Evolutionary conservation across 2,329 filamentous ascomycete genomes (phyloP).

Genomic region (Huntiella decipiens): DNA sequence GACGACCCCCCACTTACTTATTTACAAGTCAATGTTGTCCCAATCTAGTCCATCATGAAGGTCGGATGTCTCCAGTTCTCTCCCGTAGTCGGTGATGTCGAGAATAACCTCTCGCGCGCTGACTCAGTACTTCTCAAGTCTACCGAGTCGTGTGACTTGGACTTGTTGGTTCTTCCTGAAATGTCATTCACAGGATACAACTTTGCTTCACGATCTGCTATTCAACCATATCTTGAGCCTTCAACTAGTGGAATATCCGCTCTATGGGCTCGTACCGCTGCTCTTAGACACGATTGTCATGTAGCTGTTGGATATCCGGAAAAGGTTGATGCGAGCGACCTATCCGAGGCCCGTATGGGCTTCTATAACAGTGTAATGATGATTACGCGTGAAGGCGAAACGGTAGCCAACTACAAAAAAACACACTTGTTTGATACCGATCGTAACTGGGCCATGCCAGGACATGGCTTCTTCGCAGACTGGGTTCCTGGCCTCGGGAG

Average conservation of each 20-base stretch:
- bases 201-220: slow-evolving; percentile 49
- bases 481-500: slow-evolving; percentile 29
- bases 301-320: slow-evolving; percentile 63
- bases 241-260: slow-evolving; percentile 46
- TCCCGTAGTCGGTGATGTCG: slow-evolving; percentile 47
- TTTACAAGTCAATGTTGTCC: background rate
- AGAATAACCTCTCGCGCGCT: slow-evolving; percentile 51
- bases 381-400: slow-evolving; percentile 39
- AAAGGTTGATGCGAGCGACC: slow-evolving; percentile 30
- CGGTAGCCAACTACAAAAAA: slow-evolving; percentile 41
- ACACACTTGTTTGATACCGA: slow-evolving; percentile 36
- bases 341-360: slow-evolving; percentile 32
- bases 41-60: slow-evolving; percentile 29
- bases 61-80: slow-evolving; percentile 55
- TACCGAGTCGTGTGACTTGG: slow-evolving; percentile 16
- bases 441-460: slow-evolving; percentile 38
- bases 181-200: slow-evolving; percentile 67
- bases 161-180: slow-evolving; percentile 57
- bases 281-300: slow-evolving; percentile 45
- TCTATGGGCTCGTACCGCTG: slow-evolving; percentile 50
- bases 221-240: slow-evolving; percentile 49
- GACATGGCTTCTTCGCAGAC: slow-evolving; percentile 30
- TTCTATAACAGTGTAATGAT: slow-evolving; percentile 37
- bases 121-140: slow-evolving; percentile 39
- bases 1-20: background rate